Evolutionary conservation across 306 rosid species (phyloP), one percentile per base, ranked within the genome.

Genomic region (Cucurbita moschata): DNA sequence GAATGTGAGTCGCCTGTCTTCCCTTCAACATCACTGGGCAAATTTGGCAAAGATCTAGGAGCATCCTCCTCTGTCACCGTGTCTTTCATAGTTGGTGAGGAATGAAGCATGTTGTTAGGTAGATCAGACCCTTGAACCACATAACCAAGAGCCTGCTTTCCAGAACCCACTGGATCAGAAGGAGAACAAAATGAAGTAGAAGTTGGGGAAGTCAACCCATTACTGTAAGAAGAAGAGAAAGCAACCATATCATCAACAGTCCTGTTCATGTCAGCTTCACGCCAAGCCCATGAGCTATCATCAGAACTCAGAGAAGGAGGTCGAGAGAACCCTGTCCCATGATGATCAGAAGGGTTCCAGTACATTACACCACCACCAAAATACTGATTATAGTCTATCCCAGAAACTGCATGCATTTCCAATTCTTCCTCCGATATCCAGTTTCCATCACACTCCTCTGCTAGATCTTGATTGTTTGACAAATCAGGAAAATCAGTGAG

Each of bases 181-280:
- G 98, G 89, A 71, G 98, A 85, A 83, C 91, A 86, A 64, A 87
- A 90, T 10, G 98, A 81, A 69, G 98, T 95, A 63, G 92, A 80
- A 56, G 96, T 92, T 18, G 98, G 98, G 66, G 98, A 92, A 49
- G 98, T 77, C 85, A 90, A 82, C 75, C 96, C 96, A 77, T 87
- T 92, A 81, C 88, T 81, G 73, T 88, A 92, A 5, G 98, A 86
- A 81, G 98, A 92, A 67, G 98, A 84, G 81, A 88, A 92, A 59
- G 98, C 91, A 86, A 92, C 98, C 98, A 92, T 92, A 77, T 92
- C 98, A 90, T 92, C 98, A 65, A 92, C 98, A 57, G 96, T 85
- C 82, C 92, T 87, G 79, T 81, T 88, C 90, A 92, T 88, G 85
- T 92, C 98, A 75, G 98, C 98, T 75, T 92, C 98, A 72, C 87